Base-by-base conservation (phyloP, 441 rosid genomes). In the Erodium texanum region DNA sequence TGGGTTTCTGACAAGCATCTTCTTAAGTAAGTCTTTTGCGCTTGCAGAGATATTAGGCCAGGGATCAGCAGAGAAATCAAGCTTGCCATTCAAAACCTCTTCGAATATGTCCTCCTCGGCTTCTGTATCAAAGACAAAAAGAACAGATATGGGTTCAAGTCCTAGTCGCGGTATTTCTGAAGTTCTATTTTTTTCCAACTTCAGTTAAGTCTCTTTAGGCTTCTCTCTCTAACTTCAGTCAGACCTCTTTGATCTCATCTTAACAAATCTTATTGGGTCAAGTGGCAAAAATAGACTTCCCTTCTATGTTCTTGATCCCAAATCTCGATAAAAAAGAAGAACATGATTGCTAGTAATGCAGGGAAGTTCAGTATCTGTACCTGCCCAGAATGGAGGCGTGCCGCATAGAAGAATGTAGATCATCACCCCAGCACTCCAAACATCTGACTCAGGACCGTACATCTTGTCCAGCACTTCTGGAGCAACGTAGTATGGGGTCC, bases 301-400 rank as follows among this genome's bases (percentile, higher is more conserved):
- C n/a, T n/a, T n/a, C n/a, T n/a, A n/a, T n/a, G n/a, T n/a, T n/a
- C n/a, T n/a, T n/a, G n/a, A n/a, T n/a, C n/a, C n/a, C n/a, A n/a
- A n/a, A n/a, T n/a, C n/a, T n/a, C n/a, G n/a, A n/a, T n/a, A 1
- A 27, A 4, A 27, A 27, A 27, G 4, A 27, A 27, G 4, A 27
- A 4, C 2, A 4, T 27, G 4, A 27, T 27, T 27, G 29, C 15
- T 23, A 22, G 22, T 50, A 64, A 63, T 61, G 62, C 43, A 36
- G 6, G 43, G 43, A 2, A 6, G 43, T 36, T 36, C 43, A 36
- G 10, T 4, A 36, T 23, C 48, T 83, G 78, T 72, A 90, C 98
- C 98, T 12, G 94, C 98, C 98, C 98, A 93, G 67, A 93, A 93
- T 14, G 98, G 98, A 77, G 98, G 98, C 69, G 90, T 96, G 66